These are phyloP conservation scores for Neofusicoccum parvum DNA, from an alignment of 2,329 filamentous ascomycete species.

Conservation along the genomic window DNA sequence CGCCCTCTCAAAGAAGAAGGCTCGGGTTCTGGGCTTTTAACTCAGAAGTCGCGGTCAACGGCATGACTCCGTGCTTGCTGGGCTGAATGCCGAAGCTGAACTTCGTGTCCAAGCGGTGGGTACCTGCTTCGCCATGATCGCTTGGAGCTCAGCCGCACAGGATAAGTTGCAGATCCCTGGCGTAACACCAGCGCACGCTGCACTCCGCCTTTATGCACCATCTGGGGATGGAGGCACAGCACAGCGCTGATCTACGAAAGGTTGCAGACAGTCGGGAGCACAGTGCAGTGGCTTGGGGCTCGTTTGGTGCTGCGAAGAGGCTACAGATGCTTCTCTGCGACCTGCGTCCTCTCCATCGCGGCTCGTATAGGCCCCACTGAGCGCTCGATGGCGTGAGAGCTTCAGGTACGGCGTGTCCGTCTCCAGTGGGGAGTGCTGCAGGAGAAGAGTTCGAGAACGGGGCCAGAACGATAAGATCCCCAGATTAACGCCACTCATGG, in stretches of 20 bases:
- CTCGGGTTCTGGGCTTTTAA: not conserved
- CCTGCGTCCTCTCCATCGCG: not conserved
- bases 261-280: not conserved
- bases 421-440: not conserved
- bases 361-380: conserved; percentile 11
- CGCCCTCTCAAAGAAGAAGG: not conserved
- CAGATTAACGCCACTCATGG: conserved; percentile 7
- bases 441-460: conserved; percentile 5
- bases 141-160: conserved; percentile 1
- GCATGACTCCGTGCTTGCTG: not conserved
- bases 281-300: not conserved
- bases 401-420: conserved; percentile 14
- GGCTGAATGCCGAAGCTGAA: not conserved
- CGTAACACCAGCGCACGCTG: not conserved
- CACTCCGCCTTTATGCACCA: not conserved
- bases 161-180: not conserved
- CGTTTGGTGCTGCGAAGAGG: not conserved
- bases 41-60: conserved; percentile 12
- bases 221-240: not conserved
- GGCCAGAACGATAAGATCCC: conserved; percentile 15
- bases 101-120: conserved; percentile 8
- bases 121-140: conserved; percentile 7
- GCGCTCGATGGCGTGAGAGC: conserved; percentile 3
- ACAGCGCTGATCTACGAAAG: not conserved
- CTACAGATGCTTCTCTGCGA: not conserved